Evolutionary conservation across 805 yeast species (phyloP), one percentile per base, ranked within the genome.

Genomic region (Sugiyamaella boreocaroliniensis): DNA sequence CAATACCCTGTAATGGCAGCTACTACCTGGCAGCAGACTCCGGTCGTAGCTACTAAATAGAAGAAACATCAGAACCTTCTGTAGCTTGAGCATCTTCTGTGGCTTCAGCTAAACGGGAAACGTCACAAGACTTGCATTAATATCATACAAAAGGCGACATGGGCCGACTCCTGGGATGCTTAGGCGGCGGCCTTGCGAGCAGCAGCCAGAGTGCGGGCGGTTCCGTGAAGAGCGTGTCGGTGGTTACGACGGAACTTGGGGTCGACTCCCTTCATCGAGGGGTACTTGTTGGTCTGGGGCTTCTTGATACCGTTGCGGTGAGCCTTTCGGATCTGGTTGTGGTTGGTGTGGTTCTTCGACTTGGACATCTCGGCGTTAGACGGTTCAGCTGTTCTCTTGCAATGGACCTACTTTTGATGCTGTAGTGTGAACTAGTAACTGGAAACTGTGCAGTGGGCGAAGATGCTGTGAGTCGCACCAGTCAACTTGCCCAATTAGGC

Each of bases 301-400:
- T 92, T 93, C 87, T 92, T 92, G 82, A 93, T 92, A 82, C 99
- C 99, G 86, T 93, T 93, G 64, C 85, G 90, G 97, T 93, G 99
- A 73, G 98, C 98, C 95, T 93, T 93, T 76, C 79, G 86, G 89
- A 86, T 87, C 81, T 92, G 98, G 95, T 93, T 93, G 81, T 93
- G 99, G 80, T 89, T 90, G 79, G 99, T 93, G 78, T 93, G 98
- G 81, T 93, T 93, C 97, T 93, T 93, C 68, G 98, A 92, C 82
- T 93, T 93, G 78, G 99, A 76, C 99, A 93, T 92, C 79, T 76
- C 56, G 51, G 22, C 16, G 48, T 45, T 45, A 45, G 48, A 34
- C 4, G 37, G 19, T 19, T 20, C 37, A 12, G 26, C 22, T 3
- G 4, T 18, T 18, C 6, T 3, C 8, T 11, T 9, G n/a, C 34